A percentile compares a stretch with the other conserved stretches of the same genome.
These are phyloP conservation scores for Populus ilicifolia DNA, from an alignment of 345 rosid genomes.

Conservation along the genomic window DNA sequence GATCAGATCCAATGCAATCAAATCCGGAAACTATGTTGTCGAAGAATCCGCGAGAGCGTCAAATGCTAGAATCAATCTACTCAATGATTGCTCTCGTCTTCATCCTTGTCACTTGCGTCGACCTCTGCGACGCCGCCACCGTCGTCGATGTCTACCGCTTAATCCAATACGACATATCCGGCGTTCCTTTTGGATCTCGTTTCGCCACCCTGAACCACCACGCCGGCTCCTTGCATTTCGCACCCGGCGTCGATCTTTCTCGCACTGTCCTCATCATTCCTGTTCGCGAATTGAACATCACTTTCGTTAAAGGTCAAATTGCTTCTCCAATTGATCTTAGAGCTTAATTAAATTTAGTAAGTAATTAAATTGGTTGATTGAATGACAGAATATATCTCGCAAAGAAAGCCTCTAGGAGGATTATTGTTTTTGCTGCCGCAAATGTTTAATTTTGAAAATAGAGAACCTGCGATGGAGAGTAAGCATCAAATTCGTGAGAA, in stretches of 20 bases:
- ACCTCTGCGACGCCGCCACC: slow-evolving; percentile 94
- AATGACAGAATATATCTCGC: slow-evolving; percentile 61
- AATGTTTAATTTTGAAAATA: slow-evolving; percentile 46
- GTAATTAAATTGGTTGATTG: background rate
- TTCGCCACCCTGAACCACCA: slow-evolving; percentile 85
- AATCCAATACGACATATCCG: slow-evolving; percentile 90
- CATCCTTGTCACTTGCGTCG: slow-evolving; percentile 76
- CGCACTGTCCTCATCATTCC: slow-evolving; percentile 86
- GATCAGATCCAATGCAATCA: slow-evolving; percentile 22
- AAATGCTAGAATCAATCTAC: slow-evolving; percentile 62
- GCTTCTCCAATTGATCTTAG: background rate
- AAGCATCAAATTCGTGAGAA: slow-evolving; percentile 28
- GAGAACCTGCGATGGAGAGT: slow-evolving; percentile 23
- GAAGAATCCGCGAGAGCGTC: slow-evolving; percentile 32
- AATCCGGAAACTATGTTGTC: slow-evolving; percentile 20
- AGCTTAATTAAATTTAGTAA: background rate
- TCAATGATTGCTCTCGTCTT: slow-evolving; percentile 62
- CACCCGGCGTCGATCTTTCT: slow-evolving; percentile 81
- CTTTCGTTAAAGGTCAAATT: slow-evolving; percentile 55
- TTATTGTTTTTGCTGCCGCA: slow-evolving; percentile 81
- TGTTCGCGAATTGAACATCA: slow-evolving; percentile 61
- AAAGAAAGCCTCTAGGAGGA: slow-evolving; percentile 74
- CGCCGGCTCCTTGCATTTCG: slow-evolving; percentile 71
- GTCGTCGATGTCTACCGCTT: slow-evolving; percentile 96
- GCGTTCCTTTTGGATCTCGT: slow-evolving; percentile 88